Conservation (phyloP, 2,329 filamentous ascomycete genomes). For the Davidsoniella virescens region DNA sequence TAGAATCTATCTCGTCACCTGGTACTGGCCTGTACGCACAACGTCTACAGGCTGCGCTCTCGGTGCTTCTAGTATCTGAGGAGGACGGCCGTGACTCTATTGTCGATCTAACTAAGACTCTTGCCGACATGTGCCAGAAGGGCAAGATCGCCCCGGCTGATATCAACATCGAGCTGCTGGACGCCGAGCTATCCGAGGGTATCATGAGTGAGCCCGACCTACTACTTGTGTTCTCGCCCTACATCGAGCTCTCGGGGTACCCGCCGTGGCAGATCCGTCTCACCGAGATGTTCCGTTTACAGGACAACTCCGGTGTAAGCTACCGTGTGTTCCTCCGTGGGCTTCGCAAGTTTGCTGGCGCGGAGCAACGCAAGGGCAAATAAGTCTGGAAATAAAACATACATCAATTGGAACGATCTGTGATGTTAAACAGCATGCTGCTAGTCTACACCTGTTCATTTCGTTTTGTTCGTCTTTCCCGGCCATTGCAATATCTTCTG, state of each 20-base stretch:
- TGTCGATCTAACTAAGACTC: conserved; percentile 85
- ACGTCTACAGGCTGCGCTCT: conserved; percentile 12
- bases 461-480: neutral
- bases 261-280: conserved; percentile 92
- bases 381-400: conserved; percentile 19
- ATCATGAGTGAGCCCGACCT: conserved; percentile 85
- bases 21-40: conserved; percentile 16
- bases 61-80: conserved; percentile 49
- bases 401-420: neutral
- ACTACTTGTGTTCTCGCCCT: conserved; percentile 70
- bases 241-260: conserved; percentile 74
- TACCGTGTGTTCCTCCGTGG: conserved; percentile 88
- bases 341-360: conserved; percentile 67
- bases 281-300: conserved; percentile 77
- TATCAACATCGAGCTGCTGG: conserved; percentile 71
- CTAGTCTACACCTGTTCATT: neutral
- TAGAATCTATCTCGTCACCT: conserved; percentile 23
- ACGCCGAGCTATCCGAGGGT: conserved; percentile 65
- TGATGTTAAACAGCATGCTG: too few relatives aligned
- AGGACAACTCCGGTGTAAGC: conserved; percentile 66
- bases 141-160: conserved; percentile 68
- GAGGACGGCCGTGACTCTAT: conserved; percentile 87
- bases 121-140: conserved; percentile 87
- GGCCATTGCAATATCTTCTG: neutral
- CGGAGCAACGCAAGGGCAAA: conserved; percentile 73